A percentile compares a stretch with the other conserved stretches of the same genome.
Conservation (phyloP, 2,329 filamentous ascomycete genomes). For the Clonostachys chloroleuca region DNA sequence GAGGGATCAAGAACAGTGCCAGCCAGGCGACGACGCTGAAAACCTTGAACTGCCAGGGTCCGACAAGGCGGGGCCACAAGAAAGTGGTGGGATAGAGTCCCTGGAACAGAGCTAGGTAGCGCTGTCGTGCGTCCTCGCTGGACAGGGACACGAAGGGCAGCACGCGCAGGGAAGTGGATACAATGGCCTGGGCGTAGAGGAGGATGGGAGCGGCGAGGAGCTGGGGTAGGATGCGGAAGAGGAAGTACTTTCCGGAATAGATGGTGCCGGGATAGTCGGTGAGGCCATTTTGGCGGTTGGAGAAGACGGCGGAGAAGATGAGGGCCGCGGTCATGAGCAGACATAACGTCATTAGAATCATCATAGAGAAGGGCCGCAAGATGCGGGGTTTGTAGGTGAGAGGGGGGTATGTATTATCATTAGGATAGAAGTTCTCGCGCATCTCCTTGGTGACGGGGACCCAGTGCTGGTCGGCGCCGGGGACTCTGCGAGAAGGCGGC, state of each 20-base stretch:
- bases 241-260: conserved; percentile 72
- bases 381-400: conserved; percentile 70
- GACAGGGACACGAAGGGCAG: conserved; percentile 78
- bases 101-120: conserved; percentile 63
- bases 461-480: conserved; percentile 13
- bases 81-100: conserved; percentile 68
- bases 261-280: conserved; percentile 61
- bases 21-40: conserved; percentile 72
- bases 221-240: conserved; percentile 82
- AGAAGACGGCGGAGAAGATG: conserved; percentile 69
- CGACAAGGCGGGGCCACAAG: conserved; percentile 51
- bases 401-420: conserved; percentile 31
- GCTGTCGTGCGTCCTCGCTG: conserved; percentile 51
- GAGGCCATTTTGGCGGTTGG: conserved; percentile 57
- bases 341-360: conserved; percentile 55
- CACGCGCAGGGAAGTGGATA: conserved; percentile 69
- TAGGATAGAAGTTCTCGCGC: conserved; percentile 28
- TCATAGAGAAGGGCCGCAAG: conserved; percentile 62
- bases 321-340: conserved; percentile 68
- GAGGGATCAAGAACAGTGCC: conserved; percentile 72
- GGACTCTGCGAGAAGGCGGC: background rate
- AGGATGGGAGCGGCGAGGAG: conserved; percentile 67
- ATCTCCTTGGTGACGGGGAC: conserved; percentile 25
- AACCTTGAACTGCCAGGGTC: conserved; percentile 62
- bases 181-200: conserved; percentile 72